Evolutionary conservation across 768 basidiomycete species (phyloP).

Genomic region (Pleurotus ostreatus): DNA sequence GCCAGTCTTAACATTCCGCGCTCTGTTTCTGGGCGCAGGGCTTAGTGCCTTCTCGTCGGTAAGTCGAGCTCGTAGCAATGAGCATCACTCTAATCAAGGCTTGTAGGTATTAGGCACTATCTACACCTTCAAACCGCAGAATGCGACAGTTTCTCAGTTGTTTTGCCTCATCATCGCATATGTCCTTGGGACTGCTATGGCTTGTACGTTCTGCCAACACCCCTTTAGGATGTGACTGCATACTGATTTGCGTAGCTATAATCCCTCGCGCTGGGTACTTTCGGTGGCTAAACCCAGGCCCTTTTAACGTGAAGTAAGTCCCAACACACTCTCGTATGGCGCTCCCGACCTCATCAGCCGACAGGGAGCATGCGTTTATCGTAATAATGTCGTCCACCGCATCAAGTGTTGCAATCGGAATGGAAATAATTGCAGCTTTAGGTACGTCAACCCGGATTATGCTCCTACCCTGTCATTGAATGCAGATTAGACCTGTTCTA

Average conservation of each 20-base stretch:
- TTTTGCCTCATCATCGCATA: slow-evolving; percentile 57
- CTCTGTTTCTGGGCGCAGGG: slow-evolving; percentile 43
- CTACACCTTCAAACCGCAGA: slow-evolving; percentile 39
- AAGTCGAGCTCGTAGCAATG: background rate
- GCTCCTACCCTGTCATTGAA: background rate
- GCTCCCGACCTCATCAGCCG: background rate
- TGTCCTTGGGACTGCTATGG: slow-evolving; percentile 46
- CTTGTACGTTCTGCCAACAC: slow-evolving; percentile 23
- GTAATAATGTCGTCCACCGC: slow-evolving; percentile 56
- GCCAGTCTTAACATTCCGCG: slow-evolving; percentile 45
- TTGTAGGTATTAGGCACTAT: slow-evolving; percentile 31
- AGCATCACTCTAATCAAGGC: background rate
- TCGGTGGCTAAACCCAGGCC: slow-evolving; percentile 50
- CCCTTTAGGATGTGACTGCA: background rate
- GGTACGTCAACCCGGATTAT: slow-evolving; percentile 18
- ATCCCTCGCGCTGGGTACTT: slow-evolving; percentile 41
- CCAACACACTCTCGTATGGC: background rate
- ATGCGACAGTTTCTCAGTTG: slow-evolving; percentile 48
- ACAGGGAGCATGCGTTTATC: slow-evolving; percentile 47
- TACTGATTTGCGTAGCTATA: slow-evolving; percentile 18
- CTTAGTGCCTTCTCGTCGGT: slow-evolving; percentile 45
- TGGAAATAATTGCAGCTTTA: slow-evolving; percentile 52
- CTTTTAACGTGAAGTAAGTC: slow-evolving; percentile 51
- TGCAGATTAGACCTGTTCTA: slow-evolving; percentile 47
- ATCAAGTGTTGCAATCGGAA: slow-evolving; percentile 43